Conservation (phyloP, 1,139 yeast species). For the Hanseniaspora uvarum region DNA sequence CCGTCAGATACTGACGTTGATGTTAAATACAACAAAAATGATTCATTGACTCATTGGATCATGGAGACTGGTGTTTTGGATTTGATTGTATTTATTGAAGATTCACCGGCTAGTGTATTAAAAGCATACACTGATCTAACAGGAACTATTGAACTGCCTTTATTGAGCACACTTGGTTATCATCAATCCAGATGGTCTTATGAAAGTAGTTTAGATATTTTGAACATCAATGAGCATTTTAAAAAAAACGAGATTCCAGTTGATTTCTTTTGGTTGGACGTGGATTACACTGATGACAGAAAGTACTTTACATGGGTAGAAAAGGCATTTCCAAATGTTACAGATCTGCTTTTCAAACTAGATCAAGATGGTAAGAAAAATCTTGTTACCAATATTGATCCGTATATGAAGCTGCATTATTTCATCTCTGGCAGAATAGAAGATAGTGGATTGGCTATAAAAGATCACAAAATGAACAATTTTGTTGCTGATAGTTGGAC, state of each 20-base stretch:
- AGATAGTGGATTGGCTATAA: conserved; percentile 36
- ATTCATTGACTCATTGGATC: conserved; percentile 69
- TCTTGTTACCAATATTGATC: conserved; percentile 78
- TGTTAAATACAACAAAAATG: conserved; percentile 36
- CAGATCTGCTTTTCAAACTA: conserved; percentile 50
- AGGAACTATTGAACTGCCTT: conserved; percentile 71
- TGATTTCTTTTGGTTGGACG: conserved; percentile 90
- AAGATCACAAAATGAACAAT: conserved; percentile 40
- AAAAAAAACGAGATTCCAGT: conserved; percentile 71
- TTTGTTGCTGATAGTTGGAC: conserved; percentile 97
- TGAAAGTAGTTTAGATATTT: conserved; percentile 74
- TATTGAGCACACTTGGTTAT: conserved; percentile 69
- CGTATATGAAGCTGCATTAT: conserved; percentile 72
- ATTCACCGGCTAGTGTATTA: conserved; percentile 50
- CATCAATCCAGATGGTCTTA: conserved; percentile 98
- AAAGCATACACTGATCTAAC: conserved; percentile 59
- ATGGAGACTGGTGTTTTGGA: conserved; percentile 83
- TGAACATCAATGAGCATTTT: conserved; percentile 56
- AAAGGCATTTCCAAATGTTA: conserved; percentile 65
- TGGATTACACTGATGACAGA: conserved; percentile 78
- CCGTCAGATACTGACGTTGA: conserved; percentile 89
- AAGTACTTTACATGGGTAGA: conserved; percentile 88
- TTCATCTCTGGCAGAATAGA: conserved; percentile 47
- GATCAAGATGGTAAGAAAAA: conserved; percentile 61
- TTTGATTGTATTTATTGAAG: conserved; percentile 57